These are phyloP conservation scores for Marasmius sp. DNA, from an alignment of 1,284 basidiomycete species.

Conservation along the genomic window DNA sequence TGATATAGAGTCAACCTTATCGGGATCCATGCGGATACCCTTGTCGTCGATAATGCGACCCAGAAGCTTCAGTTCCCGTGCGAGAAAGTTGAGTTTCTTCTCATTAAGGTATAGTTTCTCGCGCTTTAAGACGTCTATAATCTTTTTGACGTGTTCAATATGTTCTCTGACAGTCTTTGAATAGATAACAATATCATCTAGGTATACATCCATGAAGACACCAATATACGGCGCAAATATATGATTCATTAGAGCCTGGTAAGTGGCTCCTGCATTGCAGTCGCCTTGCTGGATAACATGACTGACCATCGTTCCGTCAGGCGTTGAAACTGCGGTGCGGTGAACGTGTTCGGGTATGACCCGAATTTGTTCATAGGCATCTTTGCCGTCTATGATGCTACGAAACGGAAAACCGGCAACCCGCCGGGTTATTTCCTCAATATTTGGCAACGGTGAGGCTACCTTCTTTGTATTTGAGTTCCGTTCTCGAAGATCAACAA, in stretches of 20 bases:
- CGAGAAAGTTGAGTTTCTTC: constrained; percentile 18
- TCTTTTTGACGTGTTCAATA: constrained; percentile 17
- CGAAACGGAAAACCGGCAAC: constrained; percentile 30
- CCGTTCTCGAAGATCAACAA: constrained; percentile 23
- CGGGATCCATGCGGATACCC: constrained; percentile 23
- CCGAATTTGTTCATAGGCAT: constrained; percentile 31
- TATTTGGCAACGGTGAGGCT: constrained; percentile 12
- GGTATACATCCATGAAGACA: constrained; percentile 25
- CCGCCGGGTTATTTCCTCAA: constrained; percentile 23
- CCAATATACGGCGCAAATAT: constrained; percentile 27
- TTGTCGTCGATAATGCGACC: constrained; percentile 21
- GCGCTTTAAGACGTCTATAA: constrained; percentile 19
- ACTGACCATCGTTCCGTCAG: constrained; percentile 30
- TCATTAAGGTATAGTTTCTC: constrained; percentile 12
- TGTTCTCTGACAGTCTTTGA: constrained; percentile 26
- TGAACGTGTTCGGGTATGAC: constrained; percentile 26
- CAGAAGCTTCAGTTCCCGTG: constrained; percentile 19
- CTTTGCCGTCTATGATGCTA: constrained; percentile 25
- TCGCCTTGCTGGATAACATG: constrained; percentile 26
- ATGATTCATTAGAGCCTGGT: constrained; percentile 25
- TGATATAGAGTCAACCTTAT: constrained; percentile 19
- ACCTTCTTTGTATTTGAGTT: constrained; percentile 23
- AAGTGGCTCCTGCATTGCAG: constrained; percentile 28
- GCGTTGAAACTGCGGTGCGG: constrained; percentile 18
- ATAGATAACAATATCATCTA: constrained; percentile 18